phyloP scores from a whole-genome alignment of 2,329 filamentous ascomycete genomes.

The Aspergillus quadricinctus region DNA sequence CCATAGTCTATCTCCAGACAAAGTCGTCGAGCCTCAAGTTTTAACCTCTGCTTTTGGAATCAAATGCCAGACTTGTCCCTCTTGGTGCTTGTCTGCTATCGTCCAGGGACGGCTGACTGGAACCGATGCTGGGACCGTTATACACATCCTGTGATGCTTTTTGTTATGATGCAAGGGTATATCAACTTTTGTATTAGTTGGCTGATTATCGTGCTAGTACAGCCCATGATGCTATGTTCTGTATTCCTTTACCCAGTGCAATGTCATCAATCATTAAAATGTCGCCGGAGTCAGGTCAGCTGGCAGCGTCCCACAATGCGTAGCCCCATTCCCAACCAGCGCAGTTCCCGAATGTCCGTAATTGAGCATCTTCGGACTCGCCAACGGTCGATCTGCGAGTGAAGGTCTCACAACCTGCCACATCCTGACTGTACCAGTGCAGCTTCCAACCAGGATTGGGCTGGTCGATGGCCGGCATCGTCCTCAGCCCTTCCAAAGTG shows the following conservation, averaged over 20 bases:
- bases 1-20: no score
- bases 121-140: no score
- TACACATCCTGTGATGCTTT: no score
- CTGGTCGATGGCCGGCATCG: conserved; percentile 6
- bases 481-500: neutral
- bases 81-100: no score
- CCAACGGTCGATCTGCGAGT: neutral
- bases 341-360: conserved; percentile 5
- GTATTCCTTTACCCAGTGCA: neutral
- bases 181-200: no score
- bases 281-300: neutral
- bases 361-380: neutral
- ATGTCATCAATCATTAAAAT: neutral
- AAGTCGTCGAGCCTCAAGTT: no score
- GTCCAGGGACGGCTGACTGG: no score
- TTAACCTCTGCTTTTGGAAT: no score
- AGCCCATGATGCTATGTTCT: no score
- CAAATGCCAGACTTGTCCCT: no score
- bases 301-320: conserved; percentile 49
- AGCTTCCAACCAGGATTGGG: conserved; percentile 10
- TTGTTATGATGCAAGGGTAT: no score
- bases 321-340: conserved; percentile 11
- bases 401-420: neutral
- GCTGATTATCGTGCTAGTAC: no score
- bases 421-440: conserved; percentile 6